Conservation (phyloP, 2,329 filamentous ascomycete genomes). For the Phaeosphaeria sp. region DNA sequence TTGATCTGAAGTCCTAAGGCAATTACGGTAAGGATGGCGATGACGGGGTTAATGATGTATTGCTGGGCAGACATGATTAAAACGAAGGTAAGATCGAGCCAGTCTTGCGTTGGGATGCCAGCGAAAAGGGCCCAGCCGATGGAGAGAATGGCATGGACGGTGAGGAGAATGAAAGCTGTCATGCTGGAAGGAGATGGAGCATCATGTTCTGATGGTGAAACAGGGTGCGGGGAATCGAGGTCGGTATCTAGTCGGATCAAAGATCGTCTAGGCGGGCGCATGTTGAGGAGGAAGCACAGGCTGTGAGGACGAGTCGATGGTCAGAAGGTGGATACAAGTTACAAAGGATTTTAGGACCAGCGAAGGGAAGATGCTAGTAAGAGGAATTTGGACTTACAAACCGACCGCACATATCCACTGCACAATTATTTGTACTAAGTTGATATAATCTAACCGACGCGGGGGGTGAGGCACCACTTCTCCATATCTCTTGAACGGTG, state of each 20-base stretch:
- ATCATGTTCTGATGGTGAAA: neutral
- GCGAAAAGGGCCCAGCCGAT: slow-evolving; percentile 6
- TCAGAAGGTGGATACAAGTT: neutral
- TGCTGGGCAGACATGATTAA: neutral
- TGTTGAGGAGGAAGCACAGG: neutral
- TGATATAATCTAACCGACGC: slow-evolving; percentile 2
- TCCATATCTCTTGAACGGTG: slow-evolving; percentile 7
- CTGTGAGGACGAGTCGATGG: neutral
- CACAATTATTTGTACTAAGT: slow-evolving; percentile 2
- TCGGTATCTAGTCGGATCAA: no score
- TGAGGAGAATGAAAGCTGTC: slow-evolving; percentile 3
- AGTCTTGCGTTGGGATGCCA: slow-evolving; percentile 1
- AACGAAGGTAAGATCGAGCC: neutral
- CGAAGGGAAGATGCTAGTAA: neutral
- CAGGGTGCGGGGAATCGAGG: no score
- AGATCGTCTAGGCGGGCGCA: neutral
- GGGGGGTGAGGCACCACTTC: slow-evolving; percentile 7
- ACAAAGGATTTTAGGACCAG: neutral
- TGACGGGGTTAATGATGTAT: neutral
- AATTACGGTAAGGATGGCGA: neutral
- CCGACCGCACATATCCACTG: slow-evolving; percentile 8
- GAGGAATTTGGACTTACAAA: slow-evolving; percentile 2
- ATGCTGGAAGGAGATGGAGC: neutral
- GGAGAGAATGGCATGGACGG: slow-evolving; percentile 5
- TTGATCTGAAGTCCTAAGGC: neutral